A percentile compares a stretch with the other conserved stretches of the same genome.
These are phyloP conservation scores for Dryas alaskensis DNA, from an alignment of 306 rosid species.

Conservation along the genomic window DNA sequence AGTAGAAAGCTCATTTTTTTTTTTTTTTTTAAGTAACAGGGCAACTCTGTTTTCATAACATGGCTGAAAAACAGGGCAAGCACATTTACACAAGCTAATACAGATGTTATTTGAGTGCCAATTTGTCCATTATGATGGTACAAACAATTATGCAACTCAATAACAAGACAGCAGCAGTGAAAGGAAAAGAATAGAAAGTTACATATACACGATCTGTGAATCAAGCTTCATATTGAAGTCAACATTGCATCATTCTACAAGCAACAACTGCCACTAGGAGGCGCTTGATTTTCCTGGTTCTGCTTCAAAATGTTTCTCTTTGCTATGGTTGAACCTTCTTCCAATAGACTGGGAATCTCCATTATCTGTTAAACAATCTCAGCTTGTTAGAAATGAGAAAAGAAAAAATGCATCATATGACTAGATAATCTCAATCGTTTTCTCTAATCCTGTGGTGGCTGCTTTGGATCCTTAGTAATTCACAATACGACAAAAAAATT, in stretches of 20 bases:
- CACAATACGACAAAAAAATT: not conserved
- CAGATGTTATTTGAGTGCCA: constrained; percentile 25
- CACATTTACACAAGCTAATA: constrained; percentile 44
- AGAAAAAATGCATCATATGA: not conserved
- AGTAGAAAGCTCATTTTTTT: not conserved
- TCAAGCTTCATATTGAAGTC: constrained; percentile 23
- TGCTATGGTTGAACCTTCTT: constrained; percentile 67
- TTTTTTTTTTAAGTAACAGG: not conserved
- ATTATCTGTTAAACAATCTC: constrained; percentile 52
- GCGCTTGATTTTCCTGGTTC: constrained; percentile 48
- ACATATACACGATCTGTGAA: constrained; percentile 48
- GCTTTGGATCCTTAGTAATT: not conserved
- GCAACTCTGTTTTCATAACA: constrained; percentile 10
- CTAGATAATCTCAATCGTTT: not conserved
- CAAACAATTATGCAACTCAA: constrained; percentile 31
- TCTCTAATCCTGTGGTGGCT: not conserved
- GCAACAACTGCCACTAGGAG: constrained; percentile 59
- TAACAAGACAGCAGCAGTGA: constrained; percentile 23
- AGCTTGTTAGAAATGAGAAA: constrained; percentile 24
- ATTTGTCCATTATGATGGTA: constrained; percentile 23
- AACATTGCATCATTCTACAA: constrained; percentile 32
- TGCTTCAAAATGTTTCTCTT: constrained; percentile 68
- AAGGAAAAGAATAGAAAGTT: constrained; percentile 23
- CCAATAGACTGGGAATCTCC: constrained; percentile 90
- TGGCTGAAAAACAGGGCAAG: constrained; percentile 22